Base-by-base conservation (phyloP, 2,329 filamentous ascomycete genomes). In the Alternaria panax region DNA sequence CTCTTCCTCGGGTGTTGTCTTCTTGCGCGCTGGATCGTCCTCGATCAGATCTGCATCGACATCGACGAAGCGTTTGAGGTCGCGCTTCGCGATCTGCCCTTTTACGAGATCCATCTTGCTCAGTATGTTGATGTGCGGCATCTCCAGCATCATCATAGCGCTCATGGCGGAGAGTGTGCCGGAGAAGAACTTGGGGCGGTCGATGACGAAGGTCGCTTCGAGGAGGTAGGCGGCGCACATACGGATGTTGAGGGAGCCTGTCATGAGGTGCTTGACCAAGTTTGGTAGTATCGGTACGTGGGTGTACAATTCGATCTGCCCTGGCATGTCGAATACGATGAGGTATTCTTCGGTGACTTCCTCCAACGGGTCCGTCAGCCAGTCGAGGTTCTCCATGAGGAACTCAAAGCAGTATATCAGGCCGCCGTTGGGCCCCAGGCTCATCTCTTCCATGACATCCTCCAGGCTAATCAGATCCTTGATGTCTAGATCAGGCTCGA, bases 51-150 rank as follows among this genome's bases (percentile, higher is more conserved):
- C 87, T 4, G 90, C 87, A 75, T 98, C 94, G 1, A 95, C 93
- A 53, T 94, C 92, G 57, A 96, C 82, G 75, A 97, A 99, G 22
- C 92, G 86, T 81, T 96, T 96, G 60, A 99, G 77, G 69, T 98
- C 93, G 77, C 90, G 90, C 79, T 92, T 92, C 59, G 89, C 89
- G 25, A 98, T 87, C 78, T 95, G 92, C 38, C 92, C 92, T 77
- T 95, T 95, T 67, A 98, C 88, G 62, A 98, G 86, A 77, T 99
- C 95, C 93, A 98, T 98, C 82, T 99, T 99, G 75, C 91, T 96
- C 56, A 99, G 82, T 61, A 99, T 90, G 77, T 99, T 99, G 75
- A 99, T 88, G 76, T 99, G 95, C 5, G 95, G 95, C 65, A 98
- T 88, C 80, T 98, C 95, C 64, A 99, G 87, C 92, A 98, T 95